These are phyloP conservation scores for Penicillium palitans DNA, from an alignment of 2,329 filamentous ascomycete genomes.

Conservation along the genomic window DNA sequence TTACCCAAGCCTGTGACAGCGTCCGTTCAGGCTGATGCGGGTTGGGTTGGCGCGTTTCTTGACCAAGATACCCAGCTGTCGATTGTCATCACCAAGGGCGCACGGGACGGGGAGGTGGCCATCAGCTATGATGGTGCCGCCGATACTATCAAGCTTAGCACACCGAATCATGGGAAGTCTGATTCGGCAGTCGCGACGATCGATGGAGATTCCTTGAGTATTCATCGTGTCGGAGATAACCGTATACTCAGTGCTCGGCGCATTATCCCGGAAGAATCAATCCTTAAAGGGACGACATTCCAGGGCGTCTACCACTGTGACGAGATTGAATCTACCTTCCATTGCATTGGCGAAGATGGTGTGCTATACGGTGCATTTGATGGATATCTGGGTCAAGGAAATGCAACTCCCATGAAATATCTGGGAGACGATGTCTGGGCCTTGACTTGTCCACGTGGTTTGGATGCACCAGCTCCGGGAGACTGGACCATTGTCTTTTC, in stretches of 20 bases:
- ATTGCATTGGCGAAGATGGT: constrained; percentile 35
- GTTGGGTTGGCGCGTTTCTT: constrained; percentile 43
- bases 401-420: constrained; percentile 39
- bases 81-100: constrained; percentile 30
- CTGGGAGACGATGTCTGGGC: constrained; percentile 45
- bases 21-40: constrained; percentile 13
- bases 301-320: constrained; percentile 38
- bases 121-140: constrained; percentile 32
- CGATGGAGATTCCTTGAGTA: constrained; percentile 30
- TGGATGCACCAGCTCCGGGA: constrained; percentile 46
- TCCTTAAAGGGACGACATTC: constrained; percentile 11
- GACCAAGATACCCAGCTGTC: constrained; percentile 40
- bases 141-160: constrained; percentile 26
- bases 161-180: constrained; percentile 19
- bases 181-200: constrained; percentile 30
- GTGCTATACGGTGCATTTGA: constrained; percentile 47
- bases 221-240: constrained; percentile 34
- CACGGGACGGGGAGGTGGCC: constrained; percentile 27
- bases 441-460: constrained; percentile 41
- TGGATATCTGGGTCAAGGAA: constrained; percentile 45
- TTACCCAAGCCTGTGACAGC: constrained; percentile 14
- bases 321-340: constrained; percentile 42
- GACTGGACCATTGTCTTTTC: constrained; percentile 47
- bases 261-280: constrained; percentile 14
- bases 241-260: constrained; percentile 28